A percentile compares a stretch with the other conserved stretches of the same genome.
Conservation (phyloP, 1,139 yeast species). For the Yamadazyma sp. region DNA sequence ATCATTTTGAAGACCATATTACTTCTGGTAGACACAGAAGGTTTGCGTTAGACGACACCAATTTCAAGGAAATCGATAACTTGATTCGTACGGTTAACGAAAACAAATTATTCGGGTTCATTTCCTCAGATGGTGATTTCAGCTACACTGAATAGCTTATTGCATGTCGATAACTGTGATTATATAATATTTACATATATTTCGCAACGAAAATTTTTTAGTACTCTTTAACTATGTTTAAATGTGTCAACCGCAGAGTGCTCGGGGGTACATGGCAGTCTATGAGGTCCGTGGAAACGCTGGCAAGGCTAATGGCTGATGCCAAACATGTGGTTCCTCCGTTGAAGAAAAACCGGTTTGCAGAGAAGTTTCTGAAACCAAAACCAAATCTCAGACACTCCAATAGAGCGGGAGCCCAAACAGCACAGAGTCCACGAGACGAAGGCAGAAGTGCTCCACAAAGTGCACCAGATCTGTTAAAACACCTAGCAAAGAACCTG, state of each 20-base stretch:
- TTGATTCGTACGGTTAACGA: slow-evolving; percentile 54
- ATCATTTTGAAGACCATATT: slow-evolving; percentile 77
- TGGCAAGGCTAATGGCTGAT: background rate
- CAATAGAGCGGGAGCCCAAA: background rate
- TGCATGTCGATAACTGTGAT: background rate
- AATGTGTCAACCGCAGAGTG: background rate
- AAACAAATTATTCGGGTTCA: slow-evolving; percentile 40
- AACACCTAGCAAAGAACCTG: background rate
- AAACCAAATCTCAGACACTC: slow-evolving; percentile 2
- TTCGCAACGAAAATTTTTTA: slow-evolving; percentile 1
- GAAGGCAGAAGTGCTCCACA: background rate
- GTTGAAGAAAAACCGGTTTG: slow-evolving; percentile 26
- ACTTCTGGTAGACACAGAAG: slow-evolving; percentile 68
- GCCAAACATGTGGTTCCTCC: too few species aligned
- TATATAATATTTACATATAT: slow-evolving; percentile 1
- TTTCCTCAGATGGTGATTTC: slow-evolving; percentile 47
- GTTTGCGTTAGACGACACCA: slow-evolving; percentile 71
- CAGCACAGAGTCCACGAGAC: background rate
- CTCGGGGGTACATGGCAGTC: background rate
- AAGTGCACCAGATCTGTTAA: background rate
- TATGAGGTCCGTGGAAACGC: background rate
- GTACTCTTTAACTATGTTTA: background rate
- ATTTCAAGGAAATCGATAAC: slow-evolving; percentile 76
- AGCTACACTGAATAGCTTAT: slow-evolving; percentile 19
- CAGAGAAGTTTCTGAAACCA: slow-evolving; percentile 19